A percentile compares a stretch with the other conserved stretches of the same genome.
These are phyloP conservation scores for Penicillium cinerascens DNA, from an alignment of 495 filamentous ascomycete genomes.

Conservation along the genomic window DNA sequence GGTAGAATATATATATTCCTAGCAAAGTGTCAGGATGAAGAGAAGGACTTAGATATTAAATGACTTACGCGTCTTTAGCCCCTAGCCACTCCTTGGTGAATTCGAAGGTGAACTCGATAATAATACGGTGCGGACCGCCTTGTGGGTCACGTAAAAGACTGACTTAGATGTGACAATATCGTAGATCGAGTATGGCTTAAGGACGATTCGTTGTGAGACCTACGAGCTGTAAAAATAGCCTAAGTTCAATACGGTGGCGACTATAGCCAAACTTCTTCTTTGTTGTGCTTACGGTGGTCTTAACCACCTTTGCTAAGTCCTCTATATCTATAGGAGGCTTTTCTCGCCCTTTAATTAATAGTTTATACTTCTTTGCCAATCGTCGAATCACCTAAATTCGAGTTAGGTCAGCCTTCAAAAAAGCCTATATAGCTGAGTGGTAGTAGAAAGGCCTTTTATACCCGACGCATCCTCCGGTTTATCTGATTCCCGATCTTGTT, in stretches of 20 bases:
- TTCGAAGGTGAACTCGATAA: constrained; percentile 35
- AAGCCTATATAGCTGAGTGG: too few species aligned
- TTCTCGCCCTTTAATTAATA: constrained; percentile 21
- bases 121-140: constrained; percentile 23
- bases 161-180: constrained; percentile 28
- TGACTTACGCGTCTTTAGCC: constrained; percentile 27
- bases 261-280: constrained; percentile 26
- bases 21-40: too few species aligned
- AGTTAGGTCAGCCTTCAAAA: constrained; percentile 9
- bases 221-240: constrained; percentile 25
- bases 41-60: constrained; percentile 8
- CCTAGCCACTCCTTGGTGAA: constrained; percentile 33
- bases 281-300: constrained; percentile 24
- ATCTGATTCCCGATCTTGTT: constrained; percentile 24
- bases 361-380: constrained; percentile 20
- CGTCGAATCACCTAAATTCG: constrained; percentile 17
- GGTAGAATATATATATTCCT: constrained; percentile 36
- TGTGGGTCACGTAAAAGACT: constrained; percentile 29
- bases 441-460: too few species aligned
- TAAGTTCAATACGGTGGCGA: constrained; percentile 23
- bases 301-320: constrained; percentile 23
- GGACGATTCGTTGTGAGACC: constrained; percentile 26
- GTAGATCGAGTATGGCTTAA: constrained; percentile 23
- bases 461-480: constrained; percentile 21
- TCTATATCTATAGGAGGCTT: constrained; percentile 27